A percentile compares a stretch with the other conserved stretches of the same genome.
Conservation (phyloP, 768 basidiomycete species). For the Baorangia bicolor region DNA sequence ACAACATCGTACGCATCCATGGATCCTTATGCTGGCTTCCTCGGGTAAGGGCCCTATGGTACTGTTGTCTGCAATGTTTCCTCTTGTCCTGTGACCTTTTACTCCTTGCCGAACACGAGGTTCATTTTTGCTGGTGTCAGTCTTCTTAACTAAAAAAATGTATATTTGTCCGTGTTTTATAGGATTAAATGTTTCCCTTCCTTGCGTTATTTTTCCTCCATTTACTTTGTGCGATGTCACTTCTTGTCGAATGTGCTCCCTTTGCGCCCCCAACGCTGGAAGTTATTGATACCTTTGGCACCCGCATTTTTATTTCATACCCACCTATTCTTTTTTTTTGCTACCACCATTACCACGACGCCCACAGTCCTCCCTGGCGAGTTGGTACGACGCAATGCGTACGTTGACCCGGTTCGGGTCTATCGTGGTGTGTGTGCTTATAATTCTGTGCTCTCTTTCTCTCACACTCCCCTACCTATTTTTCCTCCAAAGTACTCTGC, state of each 20-base stretch:
- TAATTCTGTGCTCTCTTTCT: neutral
- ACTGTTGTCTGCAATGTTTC: neutral
- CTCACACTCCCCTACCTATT: neutral
- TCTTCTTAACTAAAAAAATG: constrained; percentile 10
- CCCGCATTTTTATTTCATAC: constrained; percentile 16
- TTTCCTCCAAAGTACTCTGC: constrained; percentile 2
- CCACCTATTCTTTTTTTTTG: neutral
- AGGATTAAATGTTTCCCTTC: neutral
- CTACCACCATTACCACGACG: neutral
- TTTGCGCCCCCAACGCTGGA: constrained; percentile 3
- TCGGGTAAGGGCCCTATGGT: constrained; percentile 5
- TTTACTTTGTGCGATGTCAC: constrained; percentile 1
- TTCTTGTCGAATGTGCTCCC: neutral
- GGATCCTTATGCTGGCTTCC: constrained; percentile 24
- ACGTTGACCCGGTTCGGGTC: neutral
- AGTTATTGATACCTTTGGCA: constrained; percentile 23
- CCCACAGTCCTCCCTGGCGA: neutral
- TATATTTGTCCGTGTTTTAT: constrained; percentile 17
- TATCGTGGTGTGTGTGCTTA: neutral
- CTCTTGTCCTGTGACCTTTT: neutral
- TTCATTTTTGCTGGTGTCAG: neutral
- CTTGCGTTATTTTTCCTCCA: neutral
- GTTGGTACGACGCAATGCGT: neutral
- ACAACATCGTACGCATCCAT: constrained; percentile 26
- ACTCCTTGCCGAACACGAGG: neutral